A percentile compares a stretch with the other conserved stretches of the same genome.
These are phyloP conservation scores for Phellopilus nigrolimitatus DNA, from an alignment of 1,284 basidiomycete species.

Conservation along the genomic window DNA sequence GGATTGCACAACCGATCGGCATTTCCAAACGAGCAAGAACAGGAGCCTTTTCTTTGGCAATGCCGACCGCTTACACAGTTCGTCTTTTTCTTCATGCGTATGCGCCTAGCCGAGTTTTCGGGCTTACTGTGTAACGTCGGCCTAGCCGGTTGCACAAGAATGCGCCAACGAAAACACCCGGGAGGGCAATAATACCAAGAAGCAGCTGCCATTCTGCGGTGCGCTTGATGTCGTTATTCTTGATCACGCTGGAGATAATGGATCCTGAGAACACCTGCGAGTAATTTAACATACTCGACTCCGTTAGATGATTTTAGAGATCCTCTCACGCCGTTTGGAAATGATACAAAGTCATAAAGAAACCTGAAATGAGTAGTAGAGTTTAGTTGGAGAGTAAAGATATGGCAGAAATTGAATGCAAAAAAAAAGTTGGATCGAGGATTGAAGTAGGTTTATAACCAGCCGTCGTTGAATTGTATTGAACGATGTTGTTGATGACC, in stretches of 20 bases:
- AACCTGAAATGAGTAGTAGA: conserved; percentile 46
- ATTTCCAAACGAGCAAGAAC: too few species aligned
- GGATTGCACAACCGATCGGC: too few species aligned
- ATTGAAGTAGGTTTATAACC: too few species aligned
- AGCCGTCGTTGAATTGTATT: too few species aligned
- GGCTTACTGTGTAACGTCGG: conserved; percentile 52
- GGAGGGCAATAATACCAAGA: conserved; percentile 61
- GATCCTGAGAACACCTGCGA: conserved; percentile 67
- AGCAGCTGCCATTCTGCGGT: conserved; percentile 73
- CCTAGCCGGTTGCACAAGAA: conserved; percentile 60
- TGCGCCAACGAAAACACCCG: conserved; percentile 61
- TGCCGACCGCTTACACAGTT: too few species aligned
- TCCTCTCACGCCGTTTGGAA: background rate
- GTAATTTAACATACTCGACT: conserved; percentile 54
- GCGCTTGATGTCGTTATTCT: conserved; percentile 46
- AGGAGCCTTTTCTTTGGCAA: too few species aligned
- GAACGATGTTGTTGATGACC: too few species aligned
- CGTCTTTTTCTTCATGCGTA: conserved; percentile 8
- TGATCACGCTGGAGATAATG: conserved; percentile 59
- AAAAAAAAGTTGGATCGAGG: too few species aligned
- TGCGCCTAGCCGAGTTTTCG: background rate
- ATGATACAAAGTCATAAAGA: conserved; percentile 64
- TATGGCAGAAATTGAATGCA: too few species aligned
- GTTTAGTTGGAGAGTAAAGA: too few species aligned
- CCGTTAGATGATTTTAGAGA: background rate